phyloP scores from a whole-genome alignment of 1,284 basidiomycete genomes.

The Austroboletus olivaceoglutinosus region DNA sequence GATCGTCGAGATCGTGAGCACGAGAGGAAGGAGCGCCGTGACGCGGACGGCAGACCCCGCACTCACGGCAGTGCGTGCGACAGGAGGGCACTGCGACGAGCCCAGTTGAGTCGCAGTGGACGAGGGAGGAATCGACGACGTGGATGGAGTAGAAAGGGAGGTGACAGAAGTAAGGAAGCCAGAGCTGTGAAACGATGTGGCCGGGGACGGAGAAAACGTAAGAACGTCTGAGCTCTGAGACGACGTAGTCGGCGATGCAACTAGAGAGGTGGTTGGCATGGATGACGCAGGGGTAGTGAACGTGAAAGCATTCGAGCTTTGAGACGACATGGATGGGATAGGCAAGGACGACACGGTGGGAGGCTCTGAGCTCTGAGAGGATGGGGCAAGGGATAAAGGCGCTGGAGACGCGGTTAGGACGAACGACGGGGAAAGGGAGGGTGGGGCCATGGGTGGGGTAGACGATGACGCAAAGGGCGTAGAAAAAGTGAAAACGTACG shows the following conservation, averaged over 20 bases:
- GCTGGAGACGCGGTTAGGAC: conserved; percentile 3
- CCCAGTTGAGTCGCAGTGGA: conserved; percentile 22
- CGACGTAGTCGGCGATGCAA: background rate
- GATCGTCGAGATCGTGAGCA: conserved; percentile 21
- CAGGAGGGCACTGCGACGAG: conserved; percentile 25
- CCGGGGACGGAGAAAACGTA: background rate
- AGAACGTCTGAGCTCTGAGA: conserved; percentile 6
- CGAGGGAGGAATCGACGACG: conserved; percentile 1
- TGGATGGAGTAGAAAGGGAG: background rate
- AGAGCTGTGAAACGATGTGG: conserved; percentile 4
- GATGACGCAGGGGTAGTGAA: too few relatives aligned
- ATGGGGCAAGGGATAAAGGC: background rate
- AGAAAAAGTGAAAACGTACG: background rate
- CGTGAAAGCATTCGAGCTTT: conserved; percentile 3
- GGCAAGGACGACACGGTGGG: background rate
- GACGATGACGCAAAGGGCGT: background rate
- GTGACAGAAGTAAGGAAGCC: conserved; percentile 1
- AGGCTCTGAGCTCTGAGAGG: conserved; percentile 7
- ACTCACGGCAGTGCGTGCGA: background rate
- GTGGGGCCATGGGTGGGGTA: background rate
- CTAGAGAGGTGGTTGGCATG: background rate
- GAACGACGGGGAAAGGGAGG: conserved; percentile 3
- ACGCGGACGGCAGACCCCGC: background rate
- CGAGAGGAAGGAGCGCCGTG: conserved; percentile 1
- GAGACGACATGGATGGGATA: conserved; percentile 13